Evolutionary conservation across 257 asterid species (phyloP).

Genomic region (Salvia splendens): DNA sequence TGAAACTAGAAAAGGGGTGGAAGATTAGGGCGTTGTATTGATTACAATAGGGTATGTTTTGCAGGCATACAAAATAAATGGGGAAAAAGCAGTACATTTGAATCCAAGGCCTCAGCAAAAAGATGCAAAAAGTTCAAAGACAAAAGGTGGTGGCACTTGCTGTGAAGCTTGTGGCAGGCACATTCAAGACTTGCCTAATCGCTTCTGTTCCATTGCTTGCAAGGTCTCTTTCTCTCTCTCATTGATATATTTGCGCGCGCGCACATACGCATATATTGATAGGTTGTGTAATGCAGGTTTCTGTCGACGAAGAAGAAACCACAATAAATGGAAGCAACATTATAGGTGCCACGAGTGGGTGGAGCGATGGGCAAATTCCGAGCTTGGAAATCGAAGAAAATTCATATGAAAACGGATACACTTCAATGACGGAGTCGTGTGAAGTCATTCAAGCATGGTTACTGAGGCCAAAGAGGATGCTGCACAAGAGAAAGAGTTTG

Average conservation of each 20-base stretch:
- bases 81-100: slow-evolving; percentile 77
- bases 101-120: slow-evolving; percentile 69
- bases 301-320: slow-evolving; percentile 32
- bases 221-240: slow-evolving; percentile 39
- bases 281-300: slow-evolving; percentile 39
- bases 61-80: slow-evolving; percentile 77
- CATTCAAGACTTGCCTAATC: slow-evolving; percentile 67
- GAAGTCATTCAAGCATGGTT: slow-evolving; percentile 56
- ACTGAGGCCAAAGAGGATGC: slow-evolving; percentile 45
- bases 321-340: slow-evolving; percentile 26
- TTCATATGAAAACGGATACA: slow-evolving; percentile 35
- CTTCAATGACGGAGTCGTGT: slow-evolving; percentile 44
- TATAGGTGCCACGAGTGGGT: not conserved
- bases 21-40: not conserved
- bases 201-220: slow-evolving; percentile 82
- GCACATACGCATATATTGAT: not conserved
- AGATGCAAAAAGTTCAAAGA: slow-evolving; percentile 49
- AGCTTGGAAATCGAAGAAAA: slow-evolving; percentile 29
- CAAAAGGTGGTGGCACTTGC: slow-evolving; percentile 49
- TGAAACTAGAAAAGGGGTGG: not conserved
- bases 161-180: slow-evolving; percentile 74
- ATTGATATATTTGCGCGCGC: too few species aligned
- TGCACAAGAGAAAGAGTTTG: slow-evolving; percentile 61
- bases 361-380: slow-evolving; percentile 26
- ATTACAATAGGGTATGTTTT: not conserved